Conservation (phyloP, 129 eudicot species). For the sunflower (Helianthus annuus) region HanXRQr2.0-SUNRISE NC_035438.2:99466833-99467332, state of each 20-base stretch:
- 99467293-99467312: constrained; percentile 9
- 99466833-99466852: neutral
- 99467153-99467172: constrained; percentile 37
- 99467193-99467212: constrained; percentile 81
- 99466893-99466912: constrained; percentile 46
- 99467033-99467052: constrained; percentile 70
- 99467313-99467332: constrained; percentile 20
- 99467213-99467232: constrained; percentile 78
- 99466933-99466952: constrained; percentile 46
- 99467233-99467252: constrained; percentile 46
- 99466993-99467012: constrained; percentile 48
- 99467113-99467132: constrained; percentile 39
- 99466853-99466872: neutral
- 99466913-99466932: constrained; percentile 67
- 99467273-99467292: constrained; percentile 35
- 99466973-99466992: constrained; percentile 43
- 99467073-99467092: constrained; percentile 68
- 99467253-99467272: constrained; percentile 34
- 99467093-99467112: constrained; percentile 35
- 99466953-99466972: constrained; percentile 55
- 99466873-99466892: neutral
- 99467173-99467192: constrained; percentile 60
- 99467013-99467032: constrained; percentile 73
- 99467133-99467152: constrained; percentile 47
- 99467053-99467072: constrained; percentile 48